These are phyloP conservation scores for Blepharisma undulans DNA, from an alignment of 169 alveolate species.

Conservation along the genomic window DNA sequence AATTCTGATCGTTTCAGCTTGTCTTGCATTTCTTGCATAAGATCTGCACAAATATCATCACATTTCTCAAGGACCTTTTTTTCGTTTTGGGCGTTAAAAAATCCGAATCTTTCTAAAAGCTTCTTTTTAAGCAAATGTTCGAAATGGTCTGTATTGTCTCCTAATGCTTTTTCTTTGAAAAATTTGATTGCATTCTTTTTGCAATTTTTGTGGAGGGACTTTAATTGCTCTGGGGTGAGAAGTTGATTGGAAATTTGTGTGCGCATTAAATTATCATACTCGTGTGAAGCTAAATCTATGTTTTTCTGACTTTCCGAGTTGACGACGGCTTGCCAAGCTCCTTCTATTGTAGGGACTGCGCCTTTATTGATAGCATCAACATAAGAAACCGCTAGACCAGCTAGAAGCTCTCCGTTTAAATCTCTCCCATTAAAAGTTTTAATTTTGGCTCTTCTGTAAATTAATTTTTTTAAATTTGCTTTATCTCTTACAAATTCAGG, in stretches of 20 bases:
- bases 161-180: slow-evolving; percentile 44
- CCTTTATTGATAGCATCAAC: slow-evolving; percentile 85
- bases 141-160: background rate
- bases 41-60: background rate
- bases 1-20: slow-evolving; percentile 24
- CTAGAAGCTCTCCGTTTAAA: slow-evolving; percentile 80
- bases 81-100: slow-evolving; percentile 4
- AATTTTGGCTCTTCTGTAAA: slow-evolving; percentile 62
- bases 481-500: slow-evolving; percentile 74
- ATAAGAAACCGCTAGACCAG: slow-evolving; percentile 68
- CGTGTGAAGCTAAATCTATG: slow-evolving; percentile 49
- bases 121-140: slow-evolving; percentile 14
- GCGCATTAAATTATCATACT: slow-evolving; percentile 42
- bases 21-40: background rate
- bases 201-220: slow-evolving; percentile 20
- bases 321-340: slow-evolving; percentile 79
- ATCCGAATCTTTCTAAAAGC: slow-evolving; percentile 2
- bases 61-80: background rate
- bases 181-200: background rate
- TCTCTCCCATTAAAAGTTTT: slow-evolving; percentile 45
- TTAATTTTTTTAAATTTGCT: slow-evolving; percentile 52
- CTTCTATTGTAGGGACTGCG: slow-evolving; percentile 77
- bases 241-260: background rate
- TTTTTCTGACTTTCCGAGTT: slow-evolving; percentile 67
- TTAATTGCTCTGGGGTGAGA: slow-evolving; percentile 2